A percentile compares a stretch with the other conserved stretches of the same genome.
Conservation (phyloP, 768 basidiomycete genomes). For the Glaciozyma martinii region DNA sequence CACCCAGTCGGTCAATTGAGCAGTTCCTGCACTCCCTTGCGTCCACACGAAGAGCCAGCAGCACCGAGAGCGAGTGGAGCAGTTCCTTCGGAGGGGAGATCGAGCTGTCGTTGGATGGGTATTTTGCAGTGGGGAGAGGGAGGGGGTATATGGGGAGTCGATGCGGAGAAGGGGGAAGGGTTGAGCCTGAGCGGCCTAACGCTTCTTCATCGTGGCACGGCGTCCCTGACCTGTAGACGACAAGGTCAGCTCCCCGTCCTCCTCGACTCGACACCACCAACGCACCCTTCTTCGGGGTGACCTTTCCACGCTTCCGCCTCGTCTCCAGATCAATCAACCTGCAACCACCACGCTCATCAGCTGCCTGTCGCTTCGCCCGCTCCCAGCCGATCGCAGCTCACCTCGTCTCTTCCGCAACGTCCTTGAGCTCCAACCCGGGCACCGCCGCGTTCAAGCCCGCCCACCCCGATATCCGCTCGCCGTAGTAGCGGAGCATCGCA, state of each 20-base stretch:
- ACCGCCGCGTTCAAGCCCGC: slow-evolving; percentile 9
- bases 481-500: slow-evolving; percentile 74
- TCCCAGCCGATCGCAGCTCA: not conserved
- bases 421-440: slow-evolving; percentile 18
- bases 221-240: slow-evolving; percentile 21
- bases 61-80: too few relatives aligned
- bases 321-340: slow-evolving; percentile 34
- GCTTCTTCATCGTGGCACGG: slow-evolving; percentile 30
- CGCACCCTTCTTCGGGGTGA: slow-evolving; percentile 31
- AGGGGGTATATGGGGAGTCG: too few relatives aligned
- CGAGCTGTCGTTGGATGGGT: too few relatives aligned
- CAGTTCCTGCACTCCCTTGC: too few relatives aligned
- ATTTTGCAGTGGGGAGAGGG: too few relatives aligned
- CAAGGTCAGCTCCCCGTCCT: too few relatives aligned
- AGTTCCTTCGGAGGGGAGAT: too few relatives aligned
- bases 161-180: too few relatives aligned
- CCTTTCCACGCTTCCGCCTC: slow-evolving; percentile 30
- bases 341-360: not conserved
- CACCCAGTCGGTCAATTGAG: too few relatives aligned
- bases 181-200: not conserved
- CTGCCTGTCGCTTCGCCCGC: too few relatives aligned
- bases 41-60: too few relatives aligned
- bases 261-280: not conserved
- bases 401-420: slow-evolving; percentile 27
- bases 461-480: slow-evolving; percentile 40